These are phyloP conservation scores for Trichophyton verrucosum DNA, from an alignment of 2,329 filamentous ascomycete genomes.

Conservation along the genomic window DNA sequence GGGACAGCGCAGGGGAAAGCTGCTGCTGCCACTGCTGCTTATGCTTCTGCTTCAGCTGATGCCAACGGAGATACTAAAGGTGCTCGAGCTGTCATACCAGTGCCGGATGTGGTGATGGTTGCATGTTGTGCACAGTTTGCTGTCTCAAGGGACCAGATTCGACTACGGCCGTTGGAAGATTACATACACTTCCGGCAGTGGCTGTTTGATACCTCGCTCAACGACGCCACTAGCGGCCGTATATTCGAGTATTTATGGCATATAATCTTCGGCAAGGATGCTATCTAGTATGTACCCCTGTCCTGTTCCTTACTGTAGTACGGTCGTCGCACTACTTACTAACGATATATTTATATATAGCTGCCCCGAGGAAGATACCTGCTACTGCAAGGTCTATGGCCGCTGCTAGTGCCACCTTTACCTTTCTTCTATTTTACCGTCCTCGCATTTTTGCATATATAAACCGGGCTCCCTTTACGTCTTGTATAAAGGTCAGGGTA, in stretches of 20 bases:
- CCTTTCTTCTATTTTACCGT: not conserved
- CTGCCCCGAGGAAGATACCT: constrained; percentile 12
- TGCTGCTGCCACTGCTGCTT: not conserved
- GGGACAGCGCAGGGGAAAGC: constrained; percentile 19
- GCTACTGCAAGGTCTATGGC: constrained; percentile 17
- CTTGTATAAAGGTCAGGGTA: not conserved
- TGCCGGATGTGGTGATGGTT: constrained; percentile 24
- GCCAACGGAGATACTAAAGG: constrained; percentile 4
- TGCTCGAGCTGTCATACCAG: not conserved
- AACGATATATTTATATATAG: constrained; percentile 11
- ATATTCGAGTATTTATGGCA: constrained; percentile 52
- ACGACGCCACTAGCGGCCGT: constrained; percentile 41
- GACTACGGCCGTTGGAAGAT: constrained; percentile 32
- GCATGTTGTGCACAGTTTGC: constrained; percentile 51
- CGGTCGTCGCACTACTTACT: not conserved
- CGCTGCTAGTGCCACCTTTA: constrained; percentile 6
- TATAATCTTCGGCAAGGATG: constrained; percentile 31
- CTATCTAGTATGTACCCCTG: constrained; percentile 17
- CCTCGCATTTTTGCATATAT: not conserved
- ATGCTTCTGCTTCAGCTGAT: not conserved
- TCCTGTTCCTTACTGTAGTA: not conserved
- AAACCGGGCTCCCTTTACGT: not conserved
- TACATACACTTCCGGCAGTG: constrained; percentile 44
- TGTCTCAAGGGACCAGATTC: constrained; percentile 41
- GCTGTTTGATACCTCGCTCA: constrained; percentile 41